Percentiles rank a stretch among this genome's conserved stretches.
These are phyloP conservation scores for Magnaporthiopsis rhizophila DNA, from an alignment of 2,329 filamentous ascomycete genomes.

Conservation along the genomic window DNA sequence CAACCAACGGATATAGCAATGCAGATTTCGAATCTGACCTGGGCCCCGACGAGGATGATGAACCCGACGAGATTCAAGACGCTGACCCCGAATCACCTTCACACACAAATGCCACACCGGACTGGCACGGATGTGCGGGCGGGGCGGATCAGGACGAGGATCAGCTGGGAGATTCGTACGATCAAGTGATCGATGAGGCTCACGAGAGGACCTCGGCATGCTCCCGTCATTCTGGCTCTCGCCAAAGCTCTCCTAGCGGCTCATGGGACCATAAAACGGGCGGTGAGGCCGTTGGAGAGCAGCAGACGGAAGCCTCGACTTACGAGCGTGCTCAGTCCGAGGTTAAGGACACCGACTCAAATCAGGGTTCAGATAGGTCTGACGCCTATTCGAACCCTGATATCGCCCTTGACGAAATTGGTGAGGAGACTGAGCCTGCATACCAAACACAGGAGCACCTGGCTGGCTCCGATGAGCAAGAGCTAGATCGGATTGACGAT, in stretches of 20 bases:
- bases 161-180: slow-evolving; percentile 1
- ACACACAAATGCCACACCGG: neutral
- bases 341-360: neutral
- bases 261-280: neutral
- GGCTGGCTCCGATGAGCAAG: neutral
- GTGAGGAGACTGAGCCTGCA: neutral
- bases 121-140: slow-evolving; percentile 7
- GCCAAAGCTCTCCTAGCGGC: neutral
- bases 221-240: neutral
- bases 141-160: slow-evolving; percentile 8
- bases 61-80: neutral
- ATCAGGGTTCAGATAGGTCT: neutral
- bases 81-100: neutral
- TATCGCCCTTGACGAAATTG: neutral
- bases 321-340: neutral
- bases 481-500: neutral
- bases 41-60: neutral
- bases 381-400: neutral
- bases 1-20: neutral
- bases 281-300: neutral
- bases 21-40: slow-evolving; percentile 1
- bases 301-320: neutral
- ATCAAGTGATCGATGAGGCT: slow-evolving; percentile 7
- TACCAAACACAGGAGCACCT: neutral
- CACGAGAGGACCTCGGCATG: neutral